phyloP scores from a whole-genome alignment of 2,329 filamentous ascomycete genomes.

The Aureobasidium vineae region DNA sequence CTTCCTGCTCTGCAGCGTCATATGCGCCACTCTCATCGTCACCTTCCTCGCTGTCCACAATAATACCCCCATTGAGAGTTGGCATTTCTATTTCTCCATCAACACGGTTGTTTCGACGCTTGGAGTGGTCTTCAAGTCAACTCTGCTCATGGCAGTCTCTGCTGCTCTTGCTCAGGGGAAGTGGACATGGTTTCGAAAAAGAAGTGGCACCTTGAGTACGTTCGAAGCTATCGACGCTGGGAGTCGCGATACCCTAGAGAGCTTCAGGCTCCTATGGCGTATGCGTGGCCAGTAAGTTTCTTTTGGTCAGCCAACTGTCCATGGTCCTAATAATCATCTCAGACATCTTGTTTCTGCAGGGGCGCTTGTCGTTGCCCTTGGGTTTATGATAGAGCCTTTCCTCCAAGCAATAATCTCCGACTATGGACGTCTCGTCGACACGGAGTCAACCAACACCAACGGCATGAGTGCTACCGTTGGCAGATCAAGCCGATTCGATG shows the following conservation, averaged over 20 bases:
- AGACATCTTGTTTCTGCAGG: conserved; percentile 8
- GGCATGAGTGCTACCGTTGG: background rate
- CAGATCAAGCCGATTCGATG: background rate
- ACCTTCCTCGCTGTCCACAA: background rate
- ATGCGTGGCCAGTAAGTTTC: conserved; percentile 9
- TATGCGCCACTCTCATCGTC: background rate
- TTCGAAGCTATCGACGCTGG: conserved; percentile 15
- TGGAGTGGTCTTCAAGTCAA: background rate
- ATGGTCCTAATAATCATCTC: no score
- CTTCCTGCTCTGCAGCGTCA: background rate
- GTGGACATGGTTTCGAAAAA: conserved; percentile 20
- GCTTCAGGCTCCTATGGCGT: conserved; percentile 6
- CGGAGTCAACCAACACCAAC: background rate
- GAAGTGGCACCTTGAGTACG: background rate
- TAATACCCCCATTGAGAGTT: background rate
- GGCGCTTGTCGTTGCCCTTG: background rate
- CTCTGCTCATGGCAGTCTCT: conserved; percentile 17
- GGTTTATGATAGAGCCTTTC: conserved; percentile 4
- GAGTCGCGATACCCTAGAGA: conserved; percentile 4
- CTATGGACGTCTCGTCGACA: background rate
- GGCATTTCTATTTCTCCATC: conserved; percentile 6
- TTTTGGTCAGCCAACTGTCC: no score
- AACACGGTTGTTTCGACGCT: conserved; percentile 1
- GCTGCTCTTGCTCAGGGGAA: conserved; percentile 21
- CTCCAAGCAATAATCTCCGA: conserved; percentile 16